Conservation (phyloP, 106 monocot genomes). For the Amphibolis antarctica region DNA sequence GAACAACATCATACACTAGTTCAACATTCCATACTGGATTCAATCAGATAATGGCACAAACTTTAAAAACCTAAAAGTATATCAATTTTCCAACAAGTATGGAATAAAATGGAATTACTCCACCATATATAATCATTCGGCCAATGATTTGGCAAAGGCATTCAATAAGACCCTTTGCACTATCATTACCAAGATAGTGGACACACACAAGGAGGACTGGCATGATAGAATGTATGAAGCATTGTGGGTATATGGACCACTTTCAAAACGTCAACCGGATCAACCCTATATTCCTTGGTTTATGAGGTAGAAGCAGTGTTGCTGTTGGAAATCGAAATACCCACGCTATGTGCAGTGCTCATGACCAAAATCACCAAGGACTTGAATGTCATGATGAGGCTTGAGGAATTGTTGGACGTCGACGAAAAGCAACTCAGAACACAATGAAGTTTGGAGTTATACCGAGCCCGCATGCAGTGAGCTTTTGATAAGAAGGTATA, state of each 20-base stretch:
- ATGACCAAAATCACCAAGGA: not conserved
- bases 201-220: not conserved
- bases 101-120: not conserved
- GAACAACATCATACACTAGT: not conserved
- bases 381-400: not conserved
- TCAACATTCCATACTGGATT: not conserved
- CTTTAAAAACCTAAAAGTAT: not conserved
- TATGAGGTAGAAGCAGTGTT: not conserved
- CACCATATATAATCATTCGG: not conserved
- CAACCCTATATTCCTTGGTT: not conserved
- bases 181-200: not conserved
- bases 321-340: not conserved
- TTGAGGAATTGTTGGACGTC: not conserved
- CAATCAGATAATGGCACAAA: not conserved
- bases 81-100: not conserved
- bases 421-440: not conserved
- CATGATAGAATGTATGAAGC: not conserved
- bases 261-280: not conserved
- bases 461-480: not conserved
- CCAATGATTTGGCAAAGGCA: not conserved
- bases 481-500: not conserved
- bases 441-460: not conserved
- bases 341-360: not conserved
- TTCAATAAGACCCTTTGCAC: not conserved
- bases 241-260: not conserved